Base-by-base conservation (phyloP, 2,329 filamentous ascomycete species). In the Iodosphaeria phyllophila region DNA sequence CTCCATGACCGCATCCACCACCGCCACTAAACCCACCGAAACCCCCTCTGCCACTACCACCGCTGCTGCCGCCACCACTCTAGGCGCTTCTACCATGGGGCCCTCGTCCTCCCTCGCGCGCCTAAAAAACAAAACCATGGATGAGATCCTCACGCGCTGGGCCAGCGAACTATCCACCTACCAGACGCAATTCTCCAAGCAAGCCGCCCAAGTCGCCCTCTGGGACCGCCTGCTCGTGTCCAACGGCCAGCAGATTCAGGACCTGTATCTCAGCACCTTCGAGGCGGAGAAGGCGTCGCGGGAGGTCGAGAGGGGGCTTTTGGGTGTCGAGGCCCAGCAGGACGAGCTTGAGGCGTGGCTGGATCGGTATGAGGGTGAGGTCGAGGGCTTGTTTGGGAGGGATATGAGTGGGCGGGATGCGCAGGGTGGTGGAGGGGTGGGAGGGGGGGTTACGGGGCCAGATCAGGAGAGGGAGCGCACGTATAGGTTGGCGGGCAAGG, bases 111-210 rank as follows among this genome's bases (percentile, higher is more conserved):
- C 83, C 29, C 71, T 91, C 40, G 89, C 86, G 4, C 75, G 89
- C 15, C 60, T 98, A 18, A 92, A 92, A 59, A 92, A 93, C 51
- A 95, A 92, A 56, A 92, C 86, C 1, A 93, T 98, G 78, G 89
- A 98, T 43, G 89, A 98, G 47, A 93, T 98, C 34, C 83, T 98
- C 35, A 93, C 82, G 4, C 73, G 83, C 16, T 98, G 89, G 89
- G 89, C 89, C 2, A 82, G 83, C 0, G 89, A 95, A 43, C 59
- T 98, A 24, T 77, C 83, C 26, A 91, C 92, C 43, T 93, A 98
- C 44, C 86, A 95, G 43, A 92, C 92, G 47, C 82, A 92, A 30
- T 98, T 95, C 56, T 83, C 91, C 45, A 66, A 75, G 17, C 83
- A 95, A 47, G 86, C 91, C 4, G 66, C 73, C 32, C 76, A 83